Evolutionary conservation across 768 basidiomycete genomes (phyloP).

Genomic region (Podaxis sp.): DNA sequence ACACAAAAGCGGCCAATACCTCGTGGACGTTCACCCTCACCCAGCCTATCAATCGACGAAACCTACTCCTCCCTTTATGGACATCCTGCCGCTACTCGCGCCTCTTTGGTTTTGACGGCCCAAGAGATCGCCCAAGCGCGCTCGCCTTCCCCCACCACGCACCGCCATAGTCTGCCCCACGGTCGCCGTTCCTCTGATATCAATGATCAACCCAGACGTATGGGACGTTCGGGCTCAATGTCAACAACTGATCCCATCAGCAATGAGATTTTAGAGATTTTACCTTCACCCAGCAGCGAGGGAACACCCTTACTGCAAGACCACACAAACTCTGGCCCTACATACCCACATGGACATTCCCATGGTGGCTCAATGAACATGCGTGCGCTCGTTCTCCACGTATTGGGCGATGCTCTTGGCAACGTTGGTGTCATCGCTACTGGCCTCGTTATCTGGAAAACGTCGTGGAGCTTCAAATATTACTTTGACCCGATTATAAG

Average conservation of each 20-base stretch:
- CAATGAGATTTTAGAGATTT: background rate
- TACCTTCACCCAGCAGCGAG: constrained; percentile 1
- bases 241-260: constrained; percentile 10
- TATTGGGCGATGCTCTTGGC: constrained; percentile 94
- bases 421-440: constrained; percentile 98
- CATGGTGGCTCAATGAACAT: constrained; percentile 92
- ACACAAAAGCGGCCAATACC: constrained; percentile 26
- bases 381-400: constrained; percentile 93
- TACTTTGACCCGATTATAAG: constrained; percentile 95
- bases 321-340: background rate
- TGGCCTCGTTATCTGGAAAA: constrained; percentile 92
- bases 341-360: constrained; percentile 35
- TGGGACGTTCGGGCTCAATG: background rate
- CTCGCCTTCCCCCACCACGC: constrained; percentile 43
- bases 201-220: constrained; percentile 7
- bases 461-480: constrained; percentile 79
- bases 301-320: constrained; percentile 16
- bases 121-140: constrained; percentile 69
- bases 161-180: constrained; percentile 23
- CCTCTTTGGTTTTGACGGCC: constrained; percentile 78
- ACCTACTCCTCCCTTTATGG: constrained; percentile 69
- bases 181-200: constrained; percentile 29
- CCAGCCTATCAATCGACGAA: constrained; percentile 29
- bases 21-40: constrained; percentile 31
- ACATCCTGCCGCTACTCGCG: constrained; percentile 70